phyloP scores from a whole-genome alignment of 2,329 filamentous ascomycete species.

The Stylonectria norvegica region DNA sequence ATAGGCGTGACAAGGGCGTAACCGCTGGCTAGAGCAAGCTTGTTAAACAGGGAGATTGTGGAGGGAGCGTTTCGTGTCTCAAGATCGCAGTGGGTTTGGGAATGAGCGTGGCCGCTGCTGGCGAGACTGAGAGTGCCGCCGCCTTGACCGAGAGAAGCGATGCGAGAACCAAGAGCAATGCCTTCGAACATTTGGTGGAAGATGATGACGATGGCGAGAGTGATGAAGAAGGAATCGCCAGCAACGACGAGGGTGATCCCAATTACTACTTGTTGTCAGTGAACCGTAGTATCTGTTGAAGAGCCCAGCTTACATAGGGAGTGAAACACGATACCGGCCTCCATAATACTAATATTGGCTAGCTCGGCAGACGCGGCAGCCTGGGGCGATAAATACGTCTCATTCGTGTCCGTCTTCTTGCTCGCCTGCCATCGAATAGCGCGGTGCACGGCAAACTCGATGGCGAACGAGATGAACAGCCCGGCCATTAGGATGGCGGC shows the following conservation, averaged over 20 bases:
- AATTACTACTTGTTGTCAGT: conserved; percentile 58
- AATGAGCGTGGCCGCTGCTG: conserved; percentile 14
- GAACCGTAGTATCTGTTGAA: no score
- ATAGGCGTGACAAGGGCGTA: conserved; percentile 72
- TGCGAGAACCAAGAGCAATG: conserved; percentile 67
- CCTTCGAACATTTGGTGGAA: conserved; percentile 80
- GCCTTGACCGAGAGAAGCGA: conserved; percentile 53
- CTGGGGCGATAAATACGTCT: conserved; percentile 16
- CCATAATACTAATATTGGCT: conserved; percentile 56
- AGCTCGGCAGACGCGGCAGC: conserved; percentile 26
- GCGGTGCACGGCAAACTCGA: conserved; percentile 64
- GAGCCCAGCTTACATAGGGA: conserved; percentile 60
- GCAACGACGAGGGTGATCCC: conserved; percentile 60
- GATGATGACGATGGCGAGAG: conserved; percentile 62
- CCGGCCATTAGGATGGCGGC: conserved; percentile 72
- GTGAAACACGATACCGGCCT: conserved; percentile 73
- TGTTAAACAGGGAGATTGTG: conserved; percentile 42
- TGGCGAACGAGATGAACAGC: conserved; percentile 66
- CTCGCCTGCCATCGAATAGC: conserved; percentile 41
- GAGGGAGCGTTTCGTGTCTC: conserved; percentile 15
- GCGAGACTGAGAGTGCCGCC: conserved; percentile 16
- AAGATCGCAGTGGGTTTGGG: conserved; percentile 16
- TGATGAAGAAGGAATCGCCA: conserved; percentile 53
- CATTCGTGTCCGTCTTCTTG: conserved; percentile 24
- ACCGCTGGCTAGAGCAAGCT: conserved; percentile 56